These are phyloP conservation scores for Teratosphaeria pseudoeucalypti DNA, from an alignment of 2,329 filamentous ascomycete species.

Conservation along the genomic window DNA sequence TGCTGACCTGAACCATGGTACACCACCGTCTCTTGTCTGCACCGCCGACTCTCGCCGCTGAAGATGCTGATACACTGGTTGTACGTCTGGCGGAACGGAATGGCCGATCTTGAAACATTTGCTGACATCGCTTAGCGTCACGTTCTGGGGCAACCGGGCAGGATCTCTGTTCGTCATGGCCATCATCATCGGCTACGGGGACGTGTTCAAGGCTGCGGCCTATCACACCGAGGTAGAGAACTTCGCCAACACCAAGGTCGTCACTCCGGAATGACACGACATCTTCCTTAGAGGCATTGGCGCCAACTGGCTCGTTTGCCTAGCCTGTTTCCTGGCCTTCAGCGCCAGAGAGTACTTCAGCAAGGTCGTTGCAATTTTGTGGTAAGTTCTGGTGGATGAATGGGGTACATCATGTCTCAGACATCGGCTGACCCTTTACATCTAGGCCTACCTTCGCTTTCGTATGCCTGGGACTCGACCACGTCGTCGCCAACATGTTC, in stretches of 20 bases:
- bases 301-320: constrained; percentile 46
- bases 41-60: constrained; percentile 24
- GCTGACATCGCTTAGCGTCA: constrained; percentile 1
- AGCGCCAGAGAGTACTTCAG: constrained; percentile 41
- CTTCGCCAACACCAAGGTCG: constrained; percentile 39
- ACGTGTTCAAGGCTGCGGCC: constrained; percentile 22
- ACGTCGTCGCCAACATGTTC: constrained; percentile 48
- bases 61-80: constrained; percentile 16
- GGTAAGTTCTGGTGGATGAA: constrained; percentile 34
- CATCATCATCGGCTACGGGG: constrained; percentile 21
- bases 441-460: constrained; percentile 28
- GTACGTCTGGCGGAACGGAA: not conserved
- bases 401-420: not conserved
- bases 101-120: not conserved
- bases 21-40: constrained; percentile 23
- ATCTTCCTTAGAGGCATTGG: constrained; percentile 46
- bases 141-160: constrained; percentile 21
- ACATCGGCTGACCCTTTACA: not conserved
- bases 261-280: constrained; percentile 39
- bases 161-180: constrained; percentile 19
- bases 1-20: constrained; percentile 2
- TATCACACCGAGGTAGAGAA: constrained; percentile 37
- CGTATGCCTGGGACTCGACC: constrained; percentile 37
- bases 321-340: constrained; percentile 40
- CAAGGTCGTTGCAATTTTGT: constrained; percentile 48